Base-by-base conservation (phyloP, 305 asterid genomes). In the Coffea humblotiana region DNA sequence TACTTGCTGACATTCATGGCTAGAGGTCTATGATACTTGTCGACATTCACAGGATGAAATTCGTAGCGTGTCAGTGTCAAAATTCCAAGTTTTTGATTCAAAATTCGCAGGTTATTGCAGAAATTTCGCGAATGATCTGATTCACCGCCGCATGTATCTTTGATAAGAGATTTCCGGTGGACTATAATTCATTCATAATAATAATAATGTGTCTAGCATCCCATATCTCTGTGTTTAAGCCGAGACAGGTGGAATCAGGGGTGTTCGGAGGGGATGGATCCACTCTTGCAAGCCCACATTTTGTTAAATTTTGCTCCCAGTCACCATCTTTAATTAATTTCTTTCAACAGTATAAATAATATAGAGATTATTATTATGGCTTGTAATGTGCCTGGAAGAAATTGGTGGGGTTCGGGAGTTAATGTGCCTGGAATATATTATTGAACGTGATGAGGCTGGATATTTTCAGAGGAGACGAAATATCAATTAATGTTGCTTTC, bases 401-500 rank as follows among this genome's bases (percentile, higher is more conserved):
- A 64, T 25, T 11, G 19, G 15, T 25, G 69, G 14, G 15, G 35
- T n/a, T 61, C 25, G 35, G 35, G 12, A n/a, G 15, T n/a, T n/a
- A 12, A 61, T n/a, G 35, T 35, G n/a, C n/a, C n/a, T n/a, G n/a
- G 25, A 29, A 61, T n/a, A 12, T 23, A 61, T 0, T 0, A 27
- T 7, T 9, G 19, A 7, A n/a, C n/a, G 25, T 13, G 25, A 25
- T 47, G 51, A 7, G 9, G 60, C 1, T 43, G n/a, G 29, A 72
- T 72, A 48, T 72, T 72, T 71, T 72, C 43, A 16, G 6, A 72
- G 4, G 25, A 3, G 45, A 25, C 29, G 43, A 72, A 72, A 72
- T 72, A 49, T 72, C 63, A 47, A 29, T 29, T n/a, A n/a, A 72
- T 47, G 61, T 72, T 48, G 43, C 63, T 72, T 72, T 72, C 76